A percentile compares a stretch with the other conserved stretches of the same genome.
phyloP scores from a whole-genome alignment of 192 early-diverging fungal species.

The Backusella tuberculispora region DNA sequence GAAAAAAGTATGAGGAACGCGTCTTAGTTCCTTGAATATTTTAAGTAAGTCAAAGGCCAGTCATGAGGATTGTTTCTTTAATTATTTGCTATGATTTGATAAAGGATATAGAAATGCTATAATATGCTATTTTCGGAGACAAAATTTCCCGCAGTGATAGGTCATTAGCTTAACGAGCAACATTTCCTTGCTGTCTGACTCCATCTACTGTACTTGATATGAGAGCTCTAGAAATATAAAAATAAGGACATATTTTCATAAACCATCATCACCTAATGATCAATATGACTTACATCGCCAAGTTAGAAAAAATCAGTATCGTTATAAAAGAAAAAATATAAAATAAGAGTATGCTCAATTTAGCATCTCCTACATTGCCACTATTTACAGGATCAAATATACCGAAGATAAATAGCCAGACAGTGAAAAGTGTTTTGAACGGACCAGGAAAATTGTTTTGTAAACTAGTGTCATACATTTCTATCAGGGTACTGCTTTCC shows the following conservation, averaged over 20 bases:
- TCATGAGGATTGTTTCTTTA: too few species aligned
- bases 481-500: background rate
- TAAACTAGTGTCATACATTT: background rate
- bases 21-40: too few species aligned
- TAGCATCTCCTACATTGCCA: background rate
- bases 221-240: background rate
- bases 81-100: too few species aligned
- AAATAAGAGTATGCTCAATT: background rate
- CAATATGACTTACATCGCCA: constrained; percentile 21
- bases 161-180: background rate
- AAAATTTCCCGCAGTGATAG: too few species aligned
- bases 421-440: background rate
- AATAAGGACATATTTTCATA: too few species aligned
- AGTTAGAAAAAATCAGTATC: constrained; percentile 7
- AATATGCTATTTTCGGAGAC: too few species aligned
- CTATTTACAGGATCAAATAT: background rate
- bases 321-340: background rate
- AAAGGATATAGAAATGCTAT: too few species aligned
- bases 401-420: constrained; percentile 18
- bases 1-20: too few species aligned
- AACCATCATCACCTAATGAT: background rate
- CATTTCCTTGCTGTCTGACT: background rate
- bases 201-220: background rate
- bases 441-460: background rate
- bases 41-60: too few species aligned